These are phyloP conservation scores for Mortierella hygrophila DNA, from an alignment of 192 early-diverging fungal genomes.

Conservation along the genomic window DNA sequence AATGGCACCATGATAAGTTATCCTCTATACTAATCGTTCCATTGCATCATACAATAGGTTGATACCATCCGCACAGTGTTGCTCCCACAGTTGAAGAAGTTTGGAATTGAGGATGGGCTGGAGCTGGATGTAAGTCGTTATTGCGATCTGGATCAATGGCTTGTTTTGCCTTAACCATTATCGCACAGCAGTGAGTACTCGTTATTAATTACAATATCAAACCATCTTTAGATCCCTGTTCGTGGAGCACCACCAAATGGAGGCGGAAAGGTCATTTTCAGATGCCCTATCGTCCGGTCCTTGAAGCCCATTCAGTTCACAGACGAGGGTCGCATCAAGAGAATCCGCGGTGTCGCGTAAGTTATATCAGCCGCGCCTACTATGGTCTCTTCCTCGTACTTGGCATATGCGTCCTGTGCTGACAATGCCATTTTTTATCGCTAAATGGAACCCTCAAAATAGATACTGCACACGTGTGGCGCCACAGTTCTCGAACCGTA, in stretches of 20 bases:
- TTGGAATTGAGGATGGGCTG: conserved; percentile 87
- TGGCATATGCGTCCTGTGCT: neutral
- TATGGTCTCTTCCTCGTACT: neutral
- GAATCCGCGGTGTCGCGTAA: conserved; percentile 96
- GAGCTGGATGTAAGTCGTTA: conserved; percentile 77
- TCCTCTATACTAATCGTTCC: neutral
- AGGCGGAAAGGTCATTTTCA: conserved; percentile 92
- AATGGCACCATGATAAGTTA: neutral
- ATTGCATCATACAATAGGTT: conserved; percentile 58
- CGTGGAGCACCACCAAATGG: conserved; percentile 93
- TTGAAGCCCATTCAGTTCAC: conserved; percentile 86
- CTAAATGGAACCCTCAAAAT: neutral
- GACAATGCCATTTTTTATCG: neutral
- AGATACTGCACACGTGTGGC: conserved; percentile 86
- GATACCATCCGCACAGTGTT: conserved; percentile 93
- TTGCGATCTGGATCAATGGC: neutral
- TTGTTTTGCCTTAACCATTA: neutral
- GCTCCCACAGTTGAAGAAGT: conserved; percentile 85
- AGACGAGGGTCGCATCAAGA: conserved; percentile 89
- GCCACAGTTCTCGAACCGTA: conserved; percentile 94
- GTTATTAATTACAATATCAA: neutral
- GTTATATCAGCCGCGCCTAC: conserved; percentile 19
- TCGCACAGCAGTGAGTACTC: neutral
- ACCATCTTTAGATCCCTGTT: conserved; percentile 73
- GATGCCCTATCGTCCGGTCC: conserved; percentile 83